Base-by-base conservation (phyloP, 1,284 basidiomycete genomes). In the Pseudozyma hubeiensis region DNA sequence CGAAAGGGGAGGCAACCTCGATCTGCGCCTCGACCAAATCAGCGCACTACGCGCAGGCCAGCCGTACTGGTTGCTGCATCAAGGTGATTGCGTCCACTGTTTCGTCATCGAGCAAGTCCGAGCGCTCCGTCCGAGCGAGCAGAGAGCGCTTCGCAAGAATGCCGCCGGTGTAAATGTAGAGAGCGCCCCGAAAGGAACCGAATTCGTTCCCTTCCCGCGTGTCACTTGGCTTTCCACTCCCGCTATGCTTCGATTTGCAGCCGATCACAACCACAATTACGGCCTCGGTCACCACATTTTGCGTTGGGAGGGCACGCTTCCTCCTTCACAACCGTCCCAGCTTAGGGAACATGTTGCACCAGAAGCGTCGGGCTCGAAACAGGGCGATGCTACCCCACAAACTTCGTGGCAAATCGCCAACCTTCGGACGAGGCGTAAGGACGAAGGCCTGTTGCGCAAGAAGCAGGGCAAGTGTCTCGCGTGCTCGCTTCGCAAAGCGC, bases 31-130 rank as follows among this genome's bases (percentile, higher is more conserved):
- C 31, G 63, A 69, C 17, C 48, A 69, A 43, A 52, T 74, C 29
- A 41, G 17, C 4, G 5, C 24, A 5, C 16, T 74, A 8, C 62
- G 71, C 6, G 45, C 64, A 4, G 71, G 71, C 10, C 62, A 69
- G 48, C 71, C 71, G 3, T 74, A 69, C 45, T 74, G 71, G 71
- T 7, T 74, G 45, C 59, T 74, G 7, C 71, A 74, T 31, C 71
- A 74, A 29, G 71, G 71, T 31, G 71, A 69, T 19, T 74, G 71
- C 39, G 53, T 61, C 1, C 71, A 74, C 16, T 58, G 58, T 47
- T 66, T 74, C 29, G 56, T 65, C n/a, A 34, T 74, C 39, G 71
- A 74, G 37, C 51, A 65, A 49, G 40, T 74, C 0, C 58, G 71
- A 17, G 62, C 58, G 5, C 37, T 74, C n/a, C 71, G 65, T 9